These are phyloP conservation scores for Citrullus mucosospermus DNA, from an alignment of 306 rosid genomes.

Conservation along the genomic window DNA sequence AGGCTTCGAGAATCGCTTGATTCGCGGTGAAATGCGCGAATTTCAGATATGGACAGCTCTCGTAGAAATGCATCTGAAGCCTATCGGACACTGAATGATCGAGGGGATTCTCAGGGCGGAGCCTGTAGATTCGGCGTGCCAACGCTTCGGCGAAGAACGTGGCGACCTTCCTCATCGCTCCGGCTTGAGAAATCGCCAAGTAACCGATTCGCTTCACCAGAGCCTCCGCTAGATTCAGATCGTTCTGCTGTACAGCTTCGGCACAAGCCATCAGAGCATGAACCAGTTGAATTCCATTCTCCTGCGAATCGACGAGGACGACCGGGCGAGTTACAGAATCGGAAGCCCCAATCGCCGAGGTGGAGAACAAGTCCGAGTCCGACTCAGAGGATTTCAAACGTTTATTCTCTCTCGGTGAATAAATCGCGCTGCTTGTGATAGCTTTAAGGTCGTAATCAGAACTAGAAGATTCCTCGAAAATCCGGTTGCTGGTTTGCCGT, in stretches of 20 bases:
- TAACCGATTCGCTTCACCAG: constrained; percentile 67
- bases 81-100: constrained; percentile 44
- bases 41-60: constrained; percentile 73
- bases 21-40: constrained; percentile 92
- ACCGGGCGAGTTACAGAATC: constrained; percentile 29
- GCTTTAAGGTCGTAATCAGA: constrained; percentile 66
- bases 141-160: constrained; percentile 79
- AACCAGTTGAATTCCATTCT: constrained; percentile 75
- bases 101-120: constrained; percentile 34
- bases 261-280: constrained; percentile 80
- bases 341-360: constrained; percentile 14
- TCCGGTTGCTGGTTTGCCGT: not conserved
- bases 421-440: constrained; percentile 54
- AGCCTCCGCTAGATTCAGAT: constrained; percentile 46
- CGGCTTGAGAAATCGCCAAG: constrained; percentile 62
- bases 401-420: constrained; percentile 29
- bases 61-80: constrained; percentile 84
- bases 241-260: constrained; percentile 59
- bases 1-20: constrained; percentile 84
- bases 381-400: constrained; percentile 29
- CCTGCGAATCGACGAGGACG: constrained; percentile 58
- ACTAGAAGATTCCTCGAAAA: constrained; percentile 35
- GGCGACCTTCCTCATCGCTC: constrained; percentile 89
- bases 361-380: constrained; percentile 8
- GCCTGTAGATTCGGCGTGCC: constrained; percentile 49